Evolutionary conservation across 2,329 filamentous ascomycete genomes (phyloP).

Genomic region (Incumbomyces lentus): DNA sequence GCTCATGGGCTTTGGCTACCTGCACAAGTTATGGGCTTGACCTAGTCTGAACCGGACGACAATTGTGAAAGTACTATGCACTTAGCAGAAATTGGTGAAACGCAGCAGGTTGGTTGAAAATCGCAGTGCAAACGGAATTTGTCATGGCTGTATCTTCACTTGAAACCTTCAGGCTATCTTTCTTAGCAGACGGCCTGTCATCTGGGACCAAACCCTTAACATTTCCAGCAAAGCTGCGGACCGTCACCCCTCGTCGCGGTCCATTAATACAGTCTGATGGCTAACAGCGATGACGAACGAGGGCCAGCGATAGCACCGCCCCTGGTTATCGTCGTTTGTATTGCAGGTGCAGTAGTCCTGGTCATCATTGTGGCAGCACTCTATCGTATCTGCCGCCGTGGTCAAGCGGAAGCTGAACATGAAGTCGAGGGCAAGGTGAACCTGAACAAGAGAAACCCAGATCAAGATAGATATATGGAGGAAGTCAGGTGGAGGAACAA

Average conservation of each 20-base stretch:
- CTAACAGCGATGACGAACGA: background rate
- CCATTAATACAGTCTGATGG: background rate
- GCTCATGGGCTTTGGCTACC: too few relatives aligned
- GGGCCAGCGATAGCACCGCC: background rate
- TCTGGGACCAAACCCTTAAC: too few relatives aligned
- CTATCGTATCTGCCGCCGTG: conserved; percentile 2
- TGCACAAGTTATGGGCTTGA: too few relatives aligned
- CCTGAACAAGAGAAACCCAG: conserved; percentile 2
- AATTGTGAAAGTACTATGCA: background rate
- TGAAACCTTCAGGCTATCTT: too few relatives aligned
- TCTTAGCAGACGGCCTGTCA: too few relatives aligned
- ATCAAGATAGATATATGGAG: conserved; percentile 6
- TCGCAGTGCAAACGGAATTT: background rate
- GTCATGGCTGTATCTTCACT: background rate
- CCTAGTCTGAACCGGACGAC: too few relatives aligned
- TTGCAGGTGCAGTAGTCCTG: background rate
- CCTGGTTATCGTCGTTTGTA: conserved; percentile 2
- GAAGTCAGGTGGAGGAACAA: conserved; percentile 5
- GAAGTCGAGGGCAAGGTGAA: background rate
- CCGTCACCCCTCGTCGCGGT: background rate
- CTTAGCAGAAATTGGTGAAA: conserved; percentile 1
- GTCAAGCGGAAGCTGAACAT: background rate
- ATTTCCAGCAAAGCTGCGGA: too few relatives aligned
- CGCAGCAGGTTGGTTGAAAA: background rate
- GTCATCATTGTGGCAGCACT: conserved; percentile 2